phyloP scores from a whole-genome alignment of 768 basidiomycete genomes.

The Panus rudis region DNA sequence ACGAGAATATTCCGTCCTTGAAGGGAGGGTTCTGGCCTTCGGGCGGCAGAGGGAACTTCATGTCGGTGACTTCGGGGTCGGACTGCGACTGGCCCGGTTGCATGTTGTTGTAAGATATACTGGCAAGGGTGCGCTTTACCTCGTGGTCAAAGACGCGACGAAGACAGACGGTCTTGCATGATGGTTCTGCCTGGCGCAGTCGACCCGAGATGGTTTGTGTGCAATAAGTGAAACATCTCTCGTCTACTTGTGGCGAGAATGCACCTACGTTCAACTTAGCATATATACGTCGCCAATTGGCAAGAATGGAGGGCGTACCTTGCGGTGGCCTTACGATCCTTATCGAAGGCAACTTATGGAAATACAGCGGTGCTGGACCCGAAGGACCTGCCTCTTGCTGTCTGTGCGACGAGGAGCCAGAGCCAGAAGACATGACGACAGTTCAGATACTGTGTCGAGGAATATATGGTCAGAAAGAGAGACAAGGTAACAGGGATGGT shows the following conservation, averaged over 20 bases:
- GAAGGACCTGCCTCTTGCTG: neutral
- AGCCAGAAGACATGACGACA: neutral
- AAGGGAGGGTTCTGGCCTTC: constrained; percentile 48
- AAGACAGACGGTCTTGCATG: constrained; percentile 30
- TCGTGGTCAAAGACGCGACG: constrained; percentile 31
- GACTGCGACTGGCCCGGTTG: constrained; percentile 8
- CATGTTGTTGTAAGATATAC: too few species aligned
- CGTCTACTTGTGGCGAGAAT: constrained; percentile 25
- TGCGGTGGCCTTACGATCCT: constrained; percentile 19
- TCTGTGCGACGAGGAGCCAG: neutral
- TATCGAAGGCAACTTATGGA: constrained; percentile 18
- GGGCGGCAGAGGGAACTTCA: constrained; percentile 52
- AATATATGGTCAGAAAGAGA: neutral
- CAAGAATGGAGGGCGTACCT: constrained; percentile 7
- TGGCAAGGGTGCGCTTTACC: constrained; percentile 20
- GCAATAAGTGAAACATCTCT: constrained; percentile 31
- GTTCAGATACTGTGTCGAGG: too few species aligned
- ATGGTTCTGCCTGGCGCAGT: constrained; percentile 23
- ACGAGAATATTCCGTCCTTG: neutral
- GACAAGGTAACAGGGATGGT: neutral
- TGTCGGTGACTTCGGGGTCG: constrained; percentile 8
- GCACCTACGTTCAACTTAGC: constrained; percentile 10
- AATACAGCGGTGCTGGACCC: constrained; percentile 7
- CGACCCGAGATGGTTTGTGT: constrained; percentile 26
- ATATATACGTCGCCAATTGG: neutral